Conservation (phyloP, 257 asterid genomes). For the Salvia splendens region DNA sequence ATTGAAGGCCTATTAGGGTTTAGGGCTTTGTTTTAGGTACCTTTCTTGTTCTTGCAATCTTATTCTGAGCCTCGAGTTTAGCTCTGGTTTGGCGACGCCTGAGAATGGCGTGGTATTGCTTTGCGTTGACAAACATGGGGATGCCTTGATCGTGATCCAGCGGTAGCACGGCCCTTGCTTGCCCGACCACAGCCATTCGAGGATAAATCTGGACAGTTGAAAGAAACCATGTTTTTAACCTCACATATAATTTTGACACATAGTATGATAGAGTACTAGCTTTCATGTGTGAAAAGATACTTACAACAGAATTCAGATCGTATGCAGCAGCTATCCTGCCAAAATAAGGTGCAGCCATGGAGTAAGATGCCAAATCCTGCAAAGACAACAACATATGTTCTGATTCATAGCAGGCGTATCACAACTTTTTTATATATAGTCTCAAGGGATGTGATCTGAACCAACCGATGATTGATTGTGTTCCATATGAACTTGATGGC, state of each 20-base stretch:
- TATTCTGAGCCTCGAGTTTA: conserved; percentile 68
- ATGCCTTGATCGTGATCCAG: conserved; percentile 53
- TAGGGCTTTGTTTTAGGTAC: conserved; percentile 32
- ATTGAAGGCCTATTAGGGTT: not conserved
- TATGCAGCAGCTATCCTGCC: conserved; percentile 52
- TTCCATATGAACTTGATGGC: conserved; percentile 47
- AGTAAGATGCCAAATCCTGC: conserved; percentile 57
- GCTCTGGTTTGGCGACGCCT: conserved; percentile 77
- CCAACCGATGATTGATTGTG: conserved; percentile 53
- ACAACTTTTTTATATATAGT: no score
- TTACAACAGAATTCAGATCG: conserved; percentile 56
- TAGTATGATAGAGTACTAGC: not conserved
- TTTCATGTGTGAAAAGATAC: conserved; percentile 25
- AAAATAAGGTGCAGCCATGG: conserved; percentile 50
- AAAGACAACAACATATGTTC: conserved; percentile 23
- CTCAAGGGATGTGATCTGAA: not conserved
- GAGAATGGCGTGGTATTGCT: conserved; percentile 75
- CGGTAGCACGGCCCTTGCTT: conserved; percentile 59
- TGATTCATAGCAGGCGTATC: no score
- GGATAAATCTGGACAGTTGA: conserved; percentile 52
- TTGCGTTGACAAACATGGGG: conserved; percentile 73
- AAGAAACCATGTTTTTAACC: not conserved
- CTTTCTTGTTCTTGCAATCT: conserved; percentile 56
- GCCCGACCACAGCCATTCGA: conserved; percentile 52
- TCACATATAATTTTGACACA: not conserved